Percentiles rank a stretch among this genome's conserved stretches.
phyloP scores from a whole-genome alignment of 495 filamentous ascomycete species.

The Bacidia gigantensis region DNA sequence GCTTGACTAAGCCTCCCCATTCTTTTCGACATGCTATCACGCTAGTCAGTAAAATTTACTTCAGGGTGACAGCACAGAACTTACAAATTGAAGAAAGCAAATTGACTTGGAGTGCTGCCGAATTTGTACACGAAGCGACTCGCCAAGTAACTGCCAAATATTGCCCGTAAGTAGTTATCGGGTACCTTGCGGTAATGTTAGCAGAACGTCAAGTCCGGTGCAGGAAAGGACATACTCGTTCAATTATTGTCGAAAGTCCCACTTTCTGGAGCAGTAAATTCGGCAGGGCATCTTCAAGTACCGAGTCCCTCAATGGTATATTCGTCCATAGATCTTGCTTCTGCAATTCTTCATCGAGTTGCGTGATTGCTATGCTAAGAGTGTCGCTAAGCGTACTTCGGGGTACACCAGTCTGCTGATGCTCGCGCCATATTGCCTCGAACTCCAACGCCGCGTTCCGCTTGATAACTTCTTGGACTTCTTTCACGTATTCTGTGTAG shows the following conservation, averaged over 20 bases:
- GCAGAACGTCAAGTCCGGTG: background rate
- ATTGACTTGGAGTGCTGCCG: conserved; percentile 84
- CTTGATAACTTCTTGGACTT: conserved; percentile 79
- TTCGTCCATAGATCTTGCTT: conserved; percentile 85
- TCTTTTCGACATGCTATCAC: conserved; percentile 41
- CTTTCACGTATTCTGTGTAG: conserved; percentile 83
- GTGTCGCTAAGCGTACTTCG: conserved; percentile 79
- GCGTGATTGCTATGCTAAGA: conserved; percentile 81
- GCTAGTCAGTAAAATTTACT: conserved; percentile 13
- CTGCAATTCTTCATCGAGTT: conserved; percentile 89
- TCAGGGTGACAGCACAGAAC: conserved; percentile 21
- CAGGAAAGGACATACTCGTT: conserved; percentile 41
- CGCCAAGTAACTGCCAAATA: conserved; percentile 91
- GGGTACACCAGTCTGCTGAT: conserved; percentile 63
- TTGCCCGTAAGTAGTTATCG: conserved; percentile 80
- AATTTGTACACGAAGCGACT: conserved; percentile 92
- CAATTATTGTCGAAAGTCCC: conserved; percentile 73
- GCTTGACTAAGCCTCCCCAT: conserved; percentile 19
- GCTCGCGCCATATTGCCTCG: conserved; percentile 93
- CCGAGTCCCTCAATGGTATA: conserved; percentile 55
- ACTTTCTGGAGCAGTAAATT: conserved; percentile 75
- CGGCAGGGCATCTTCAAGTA: conserved; percentile 77
- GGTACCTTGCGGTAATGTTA: conserved; percentile 48
- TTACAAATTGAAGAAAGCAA: conserved; percentile 98
- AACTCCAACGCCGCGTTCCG: conserved; percentile 87